These are phyloP conservation scores for Phytophthora litchii DNA, from an alignment of 352 stramenopile genomes.

Conservation along the genomic window DNA sequence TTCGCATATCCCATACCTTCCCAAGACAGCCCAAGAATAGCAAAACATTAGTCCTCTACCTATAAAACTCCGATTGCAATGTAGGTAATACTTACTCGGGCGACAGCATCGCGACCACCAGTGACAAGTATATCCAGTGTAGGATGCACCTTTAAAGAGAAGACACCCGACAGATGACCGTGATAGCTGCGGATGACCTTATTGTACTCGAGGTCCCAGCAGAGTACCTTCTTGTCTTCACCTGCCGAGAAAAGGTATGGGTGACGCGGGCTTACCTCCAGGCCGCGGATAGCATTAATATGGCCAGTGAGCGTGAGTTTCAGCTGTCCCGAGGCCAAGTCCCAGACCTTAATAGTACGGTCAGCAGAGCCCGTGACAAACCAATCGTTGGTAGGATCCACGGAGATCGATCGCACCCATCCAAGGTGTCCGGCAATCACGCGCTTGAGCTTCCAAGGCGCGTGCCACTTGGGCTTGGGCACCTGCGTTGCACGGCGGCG, in stretches of 20 bases:
- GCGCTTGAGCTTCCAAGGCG: conserved; percentile 97
- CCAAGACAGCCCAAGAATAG: conserved; percentile 3
- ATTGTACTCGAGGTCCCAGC: conserved; percentile 99
- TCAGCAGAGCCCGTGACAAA: conserved; percentile 98
- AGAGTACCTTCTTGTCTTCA: conserved; percentile 99
- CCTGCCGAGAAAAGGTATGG: conserved; percentile 98
- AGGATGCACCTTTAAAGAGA: conserved; percentile 97
- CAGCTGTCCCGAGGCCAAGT: conserved; percentile 96
- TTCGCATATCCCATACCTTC: conserved; percentile 99
- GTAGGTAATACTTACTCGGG: conserved; percentile 52
- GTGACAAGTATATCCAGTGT: conserved; percentile 99
- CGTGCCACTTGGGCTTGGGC: conserved; percentile 98
- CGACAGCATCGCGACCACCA: conserved; percentile 92
- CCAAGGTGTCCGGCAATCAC: conserved; percentile 96
- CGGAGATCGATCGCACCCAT: conserved; percentile 97
- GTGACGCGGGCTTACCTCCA: conserved; percentile 95
- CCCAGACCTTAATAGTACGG: conserved; percentile 98
- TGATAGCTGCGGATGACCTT: conserved; percentile 99
- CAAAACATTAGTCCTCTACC: conserved; percentile 7
- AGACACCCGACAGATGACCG: conserved; percentile 99
- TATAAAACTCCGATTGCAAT: conserved; percentile 59
- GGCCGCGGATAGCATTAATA: conserved; percentile 97
- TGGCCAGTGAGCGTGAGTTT: conserved; percentile 99
- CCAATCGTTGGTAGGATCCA: conserved; percentile 99
- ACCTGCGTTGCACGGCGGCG: conserved; percentile 86